A percentile compares a stretch with the other conserved stretches of the same genome.
These are phyloP conservation scores for Pichia paraexigua DNA, from an alignment of 805 yeast species.

Conservation along the genomic window DNA sequence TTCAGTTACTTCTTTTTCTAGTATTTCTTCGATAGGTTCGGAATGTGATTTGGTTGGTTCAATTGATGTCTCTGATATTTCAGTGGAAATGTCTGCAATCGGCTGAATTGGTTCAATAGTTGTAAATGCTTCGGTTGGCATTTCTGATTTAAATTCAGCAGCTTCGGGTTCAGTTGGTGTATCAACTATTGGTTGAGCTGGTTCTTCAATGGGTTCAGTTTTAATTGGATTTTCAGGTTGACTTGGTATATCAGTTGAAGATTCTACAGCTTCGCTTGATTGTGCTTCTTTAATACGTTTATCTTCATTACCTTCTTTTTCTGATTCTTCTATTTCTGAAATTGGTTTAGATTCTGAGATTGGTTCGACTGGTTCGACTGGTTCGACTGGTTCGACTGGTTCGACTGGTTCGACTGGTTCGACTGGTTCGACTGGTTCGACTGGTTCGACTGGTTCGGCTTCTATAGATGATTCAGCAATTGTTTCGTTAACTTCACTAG, in stretches of 20 bases:
- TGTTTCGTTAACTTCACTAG: not conserved
- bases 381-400: not conserved
- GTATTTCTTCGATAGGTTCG: not conserved
- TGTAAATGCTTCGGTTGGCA: not conserved
- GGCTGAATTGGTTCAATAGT: not conserved
- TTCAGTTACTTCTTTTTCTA: not conserved
- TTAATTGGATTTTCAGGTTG: no score
- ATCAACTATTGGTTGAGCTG: not conserved
- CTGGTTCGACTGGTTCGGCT: not conserved
- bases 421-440: not conserved
- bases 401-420: constrained; percentile 1
- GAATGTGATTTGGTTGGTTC: not conserved
- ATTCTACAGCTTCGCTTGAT: not conserved
- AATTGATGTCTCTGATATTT: not conserved
- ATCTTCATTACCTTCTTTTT: no score
- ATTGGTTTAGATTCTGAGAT: no score
- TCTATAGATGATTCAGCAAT: not conserved
- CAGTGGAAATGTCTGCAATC: no score
- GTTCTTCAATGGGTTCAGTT: not conserved
- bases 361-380: not conserved
- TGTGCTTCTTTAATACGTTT: not conserved
- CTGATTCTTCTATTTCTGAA: no score
- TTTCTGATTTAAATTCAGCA: not conserved
- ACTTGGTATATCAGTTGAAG: not conserved
- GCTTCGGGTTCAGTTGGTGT: not conserved